phyloP scores from a whole-genome alignment of 164 flowering plant genomes.

The Cinnamomum chago region DNA sequence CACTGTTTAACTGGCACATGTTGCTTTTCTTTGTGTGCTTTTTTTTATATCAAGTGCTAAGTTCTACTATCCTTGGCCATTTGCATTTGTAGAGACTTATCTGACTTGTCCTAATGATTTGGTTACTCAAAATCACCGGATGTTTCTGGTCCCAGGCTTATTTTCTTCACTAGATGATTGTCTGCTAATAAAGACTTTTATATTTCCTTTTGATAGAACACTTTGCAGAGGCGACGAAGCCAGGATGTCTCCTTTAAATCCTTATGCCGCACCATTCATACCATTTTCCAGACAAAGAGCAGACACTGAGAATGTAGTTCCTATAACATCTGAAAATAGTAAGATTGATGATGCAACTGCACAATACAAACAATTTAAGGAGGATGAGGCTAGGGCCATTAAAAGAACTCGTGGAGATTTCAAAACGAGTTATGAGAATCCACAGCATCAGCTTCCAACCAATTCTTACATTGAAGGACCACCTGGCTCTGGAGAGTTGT shows the following conservation, averaged over 20 bases:
- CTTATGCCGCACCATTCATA: slow-evolving; percentile 37
- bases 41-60: not conserved
- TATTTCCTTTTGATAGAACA: not conserved
- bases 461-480: not conserved
- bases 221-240: slow-evolving; percentile 12
- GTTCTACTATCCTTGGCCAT: not conserved
- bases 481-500: not conserved
- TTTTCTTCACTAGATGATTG: not conserved
- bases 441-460: not conserved
- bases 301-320: slow-evolving; percentile 5
- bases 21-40: not conserved
- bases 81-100: not conserved
- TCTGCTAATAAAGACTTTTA: not conserved
- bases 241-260: slow-evolving; percentile 22
- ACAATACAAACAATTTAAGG: not conserved
- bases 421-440: not conserved
- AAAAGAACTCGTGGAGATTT: not conserved
- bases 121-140: not conserved
- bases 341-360: not conserved
- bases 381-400: not conserved
- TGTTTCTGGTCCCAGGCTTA: not conserved
- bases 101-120: not conserved
- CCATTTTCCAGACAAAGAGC: slow-evolving; percentile 17
- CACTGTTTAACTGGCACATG: not conserved
- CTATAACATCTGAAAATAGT: not conserved